Base-by-base conservation (phyloP, 2,329 filamentous ascomycete species). In the Parastagonospora avenae region DNA sequence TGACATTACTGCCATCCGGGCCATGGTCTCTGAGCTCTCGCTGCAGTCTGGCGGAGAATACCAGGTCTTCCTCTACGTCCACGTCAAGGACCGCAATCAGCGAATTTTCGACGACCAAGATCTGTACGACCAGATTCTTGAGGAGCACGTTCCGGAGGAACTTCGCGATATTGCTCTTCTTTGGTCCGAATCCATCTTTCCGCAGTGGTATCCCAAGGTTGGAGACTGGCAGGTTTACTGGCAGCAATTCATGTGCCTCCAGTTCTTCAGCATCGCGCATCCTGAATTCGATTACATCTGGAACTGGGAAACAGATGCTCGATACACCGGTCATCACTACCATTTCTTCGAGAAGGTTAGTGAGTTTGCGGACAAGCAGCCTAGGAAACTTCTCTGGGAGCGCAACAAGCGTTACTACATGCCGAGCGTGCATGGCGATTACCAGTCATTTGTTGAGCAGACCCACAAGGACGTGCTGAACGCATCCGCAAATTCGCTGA, bases 301-400 rank as follows among this genome's bases (percentile, higher is more conserved):
- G 89, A 92, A 93, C 70, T 92, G 89, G 90, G 91, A 94, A 68
- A 89, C 91, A 75, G 90, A 94, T 66, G 86, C 88, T 29, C 82
- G 91, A 41, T 88, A 89, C 66, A 91, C 86, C 0, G 90, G 90
- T 8, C 89, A 94, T 57, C 87, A 92, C 74, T 92, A 93, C 72
- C 87, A 93, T 62, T 84, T 93, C 58, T 82, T 91, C 37, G 82
- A 87, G 60, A 86, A 86, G 54, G 73, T 91, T 7, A 74, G 76
- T 16, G 73, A 80, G 1, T 85, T 83, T 55, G 79, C 79, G 10
- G 77, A 78, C 48, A 73, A 77, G 33, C 79, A 83, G 62, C 82
- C 83, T 0, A 76, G 83, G 33, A 84, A 84, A 62, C 78, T 83
- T 32, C 74, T 84, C 7, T 84, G 83, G 78, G 83, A 86, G 64